A percentile compares a stretch with the other conserved stretches of the same genome.
Evolutionary conservation across 2,329 filamentous ascomycete genomes (phyloP).

Genomic region (Colletotrichum zoysiae): DNA sequence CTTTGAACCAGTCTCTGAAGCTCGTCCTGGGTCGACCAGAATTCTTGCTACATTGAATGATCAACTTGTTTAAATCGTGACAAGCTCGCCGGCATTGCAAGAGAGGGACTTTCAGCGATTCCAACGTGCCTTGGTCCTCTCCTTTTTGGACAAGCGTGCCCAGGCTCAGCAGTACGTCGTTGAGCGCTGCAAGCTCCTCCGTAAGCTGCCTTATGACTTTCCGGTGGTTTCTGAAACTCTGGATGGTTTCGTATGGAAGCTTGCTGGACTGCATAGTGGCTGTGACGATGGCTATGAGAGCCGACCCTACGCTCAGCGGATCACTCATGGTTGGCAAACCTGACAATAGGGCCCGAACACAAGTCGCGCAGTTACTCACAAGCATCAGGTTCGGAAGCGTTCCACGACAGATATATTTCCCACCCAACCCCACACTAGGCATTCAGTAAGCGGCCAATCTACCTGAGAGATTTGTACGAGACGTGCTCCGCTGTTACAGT

Average conservation of each 20-base stretch:
- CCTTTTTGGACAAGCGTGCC: background rate
- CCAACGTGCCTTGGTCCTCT: background rate
- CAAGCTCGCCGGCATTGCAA: constrained; percentile 15
- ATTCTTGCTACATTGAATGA: constrained; percentile 18
- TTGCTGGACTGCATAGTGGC: background rate
- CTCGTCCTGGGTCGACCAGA: constrained; percentile 21
- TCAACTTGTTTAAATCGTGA: background rate
- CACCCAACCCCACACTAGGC: background rate
- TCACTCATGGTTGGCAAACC: constrained; percentile 9
- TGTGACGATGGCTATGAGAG: background rate
- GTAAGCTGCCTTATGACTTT: constrained; percentile 2
- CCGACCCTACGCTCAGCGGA: background rate
- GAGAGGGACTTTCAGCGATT: constrained; percentile 16
- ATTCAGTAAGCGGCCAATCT: background rate
- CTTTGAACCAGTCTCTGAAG: constrained; percentile 25
- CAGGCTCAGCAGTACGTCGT: constrained; percentile 10
- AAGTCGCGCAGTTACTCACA: background rate
- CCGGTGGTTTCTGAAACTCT: constrained; percentile 21
- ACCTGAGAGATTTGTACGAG: background rate
- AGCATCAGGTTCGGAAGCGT: background rate
- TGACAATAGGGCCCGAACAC: background rate
- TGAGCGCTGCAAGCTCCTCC: constrained; percentile 14
- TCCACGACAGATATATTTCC: background rate
- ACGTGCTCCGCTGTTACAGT: background rate
- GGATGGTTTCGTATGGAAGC: constrained; percentile 1